Evolutionary conservation across 768 basidiomycete genomes (phyloP).

Genomic region (Cyclocybe aegerita): DNA sequence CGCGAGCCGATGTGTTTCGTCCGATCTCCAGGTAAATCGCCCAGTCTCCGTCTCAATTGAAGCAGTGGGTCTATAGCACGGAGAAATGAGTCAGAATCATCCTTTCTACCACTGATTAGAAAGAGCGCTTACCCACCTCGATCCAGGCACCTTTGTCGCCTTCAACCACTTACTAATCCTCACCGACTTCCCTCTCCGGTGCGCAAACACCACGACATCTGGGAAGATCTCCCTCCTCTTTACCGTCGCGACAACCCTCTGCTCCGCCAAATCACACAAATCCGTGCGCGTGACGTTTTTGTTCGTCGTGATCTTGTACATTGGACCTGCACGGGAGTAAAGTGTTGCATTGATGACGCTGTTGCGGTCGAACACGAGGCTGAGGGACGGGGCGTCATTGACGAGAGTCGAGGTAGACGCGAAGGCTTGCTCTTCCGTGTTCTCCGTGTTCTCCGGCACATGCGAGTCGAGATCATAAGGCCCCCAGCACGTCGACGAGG

Average conservation of each 20-base stretch:
- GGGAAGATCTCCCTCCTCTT: slow-evolving; percentile 19
- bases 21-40: slow-evolving; percentile 13
- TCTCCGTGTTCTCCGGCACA: too few species aligned
- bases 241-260: slow-evolving; percentile 12
- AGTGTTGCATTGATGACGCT: slow-evolving; percentile 15
- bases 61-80: slow-evolving; percentile 2
- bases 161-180: slow-evolving; percentile 17
- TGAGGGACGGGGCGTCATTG: slow-evolving; percentile 10
- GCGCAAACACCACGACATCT: slow-evolving; percentile 15
- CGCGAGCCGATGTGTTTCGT: slow-evolving; percentile 11
- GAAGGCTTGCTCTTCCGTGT: background rate
- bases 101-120: background rate
- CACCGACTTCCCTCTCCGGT: slow-evolving; percentile 12
- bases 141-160: slow-evolving; percentile 2
- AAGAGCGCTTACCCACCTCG: slow-evolving; percentile 4
- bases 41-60: slow-evolving; percentile 9
- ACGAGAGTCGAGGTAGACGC: slow-evolving; percentile 17
- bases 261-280: slow-evolving; percentile 11
- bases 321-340: slow-evolving; percentile 6
- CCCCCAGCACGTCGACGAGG: too few species aligned
- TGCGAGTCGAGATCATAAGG: too few species aligned
- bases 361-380: slow-evolving; percentile 14
- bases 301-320: slow-evolving; percentile 15
- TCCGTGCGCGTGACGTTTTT: slow-evolving; percentile 11
- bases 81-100: background rate